Percentiles rank a stretch among this genome's conserved stretches.
Conservation (phyloP, 1,284 basidiomycete genomes). For the Quambalaria eucalypti region DNA sequence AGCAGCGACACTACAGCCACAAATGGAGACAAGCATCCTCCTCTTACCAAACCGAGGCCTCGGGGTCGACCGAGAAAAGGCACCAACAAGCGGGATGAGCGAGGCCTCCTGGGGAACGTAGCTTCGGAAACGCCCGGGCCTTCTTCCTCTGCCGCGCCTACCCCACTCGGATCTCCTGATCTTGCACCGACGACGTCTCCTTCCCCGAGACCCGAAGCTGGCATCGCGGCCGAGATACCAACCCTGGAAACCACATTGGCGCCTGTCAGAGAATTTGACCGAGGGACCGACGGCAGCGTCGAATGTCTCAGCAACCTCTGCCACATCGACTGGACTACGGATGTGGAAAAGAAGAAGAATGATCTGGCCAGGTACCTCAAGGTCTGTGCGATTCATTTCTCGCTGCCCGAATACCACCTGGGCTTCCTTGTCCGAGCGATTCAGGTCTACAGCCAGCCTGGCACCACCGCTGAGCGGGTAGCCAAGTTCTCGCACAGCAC, state of each 20-base stretch:
- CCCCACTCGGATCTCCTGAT: no score
- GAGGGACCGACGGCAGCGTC: slow-evolving; percentile 66
- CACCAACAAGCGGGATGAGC: no score
- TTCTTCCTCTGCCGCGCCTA: no score
- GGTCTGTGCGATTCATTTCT: slow-evolving; percentile 16
- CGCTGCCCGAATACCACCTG: slow-evolving; percentile 55
- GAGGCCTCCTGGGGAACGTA: no score
- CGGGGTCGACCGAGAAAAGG: no score
- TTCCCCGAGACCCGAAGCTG: no score
- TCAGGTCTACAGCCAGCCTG: slow-evolving; percentile 61
- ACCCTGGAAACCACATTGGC: slow-evolving; percentile 9
- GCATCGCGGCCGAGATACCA: slow-evolving; percentile 31
- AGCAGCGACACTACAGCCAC: no score
- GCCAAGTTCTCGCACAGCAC: slow-evolving; percentile 54
- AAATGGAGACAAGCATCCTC: no score
- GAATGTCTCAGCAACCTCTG: slow-evolving; percentile 52
- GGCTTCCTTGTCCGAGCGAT: slow-evolving; percentile 75
- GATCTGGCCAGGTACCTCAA: no score
- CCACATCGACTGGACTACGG: background rate
- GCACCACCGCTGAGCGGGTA: slow-evolving; percentile 72
- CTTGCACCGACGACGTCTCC: no score
- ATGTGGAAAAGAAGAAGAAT: background rate
- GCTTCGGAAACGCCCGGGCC: no score
- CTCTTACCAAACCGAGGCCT: no score
- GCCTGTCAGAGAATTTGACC: slow-evolving; percentile 48